These are phyloP conservation scores for Volvox africanus DNA, from an alignment of 139 green algal species.

Conservation along the genomic window DNA sequence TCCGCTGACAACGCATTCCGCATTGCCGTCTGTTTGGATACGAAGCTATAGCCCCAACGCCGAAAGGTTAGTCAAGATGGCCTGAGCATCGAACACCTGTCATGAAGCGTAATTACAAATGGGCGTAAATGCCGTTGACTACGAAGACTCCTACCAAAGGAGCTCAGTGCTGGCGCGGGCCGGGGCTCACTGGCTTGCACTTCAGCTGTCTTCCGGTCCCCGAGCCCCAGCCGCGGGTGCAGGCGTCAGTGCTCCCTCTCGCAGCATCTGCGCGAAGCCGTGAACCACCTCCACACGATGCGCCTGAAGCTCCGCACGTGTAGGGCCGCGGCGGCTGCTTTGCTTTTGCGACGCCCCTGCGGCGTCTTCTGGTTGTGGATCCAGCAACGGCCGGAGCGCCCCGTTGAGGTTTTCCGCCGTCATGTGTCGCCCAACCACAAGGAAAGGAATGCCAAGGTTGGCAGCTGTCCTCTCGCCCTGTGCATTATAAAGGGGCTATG, in stretches of 20 bases:
- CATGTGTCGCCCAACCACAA: constrained; percentile 46
- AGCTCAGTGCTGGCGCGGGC: too few species aligned
- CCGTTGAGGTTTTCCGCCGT: constrained; percentile 26
- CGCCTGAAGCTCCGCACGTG: not conserved
- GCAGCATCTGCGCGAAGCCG: constrained; percentile 15
- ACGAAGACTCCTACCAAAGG: too few species aligned
- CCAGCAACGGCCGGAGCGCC: constrained; percentile 44
- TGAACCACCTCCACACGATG: not conserved
- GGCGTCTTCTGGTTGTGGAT: not conserved
- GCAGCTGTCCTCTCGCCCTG: constrained; percentile 48
- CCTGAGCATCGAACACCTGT: too few species aligned
- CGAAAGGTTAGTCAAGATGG: too few species aligned
- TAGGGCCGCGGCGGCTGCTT: constrained; percentile 14
- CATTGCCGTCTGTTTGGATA: too few species aligned
- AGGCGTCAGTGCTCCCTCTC: not conserved
- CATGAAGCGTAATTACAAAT: too few species aligned
- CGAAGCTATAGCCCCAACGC: too few species aligned
- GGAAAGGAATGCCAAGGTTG: constrained; percentile 44
- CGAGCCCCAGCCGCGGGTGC: not conserved
- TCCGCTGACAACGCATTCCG: too few species aligned
- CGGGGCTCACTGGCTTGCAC: too few species aligned
- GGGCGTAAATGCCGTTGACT: too few species aligned
- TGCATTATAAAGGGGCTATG: too few species aligned
- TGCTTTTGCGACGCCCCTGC: not conserved
- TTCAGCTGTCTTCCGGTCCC: too few species aligned